Evolutionary conservation across 495 filamentous ascomycete species (phyloP).

Genomic region (Penicillium subrubescens): DNA sequence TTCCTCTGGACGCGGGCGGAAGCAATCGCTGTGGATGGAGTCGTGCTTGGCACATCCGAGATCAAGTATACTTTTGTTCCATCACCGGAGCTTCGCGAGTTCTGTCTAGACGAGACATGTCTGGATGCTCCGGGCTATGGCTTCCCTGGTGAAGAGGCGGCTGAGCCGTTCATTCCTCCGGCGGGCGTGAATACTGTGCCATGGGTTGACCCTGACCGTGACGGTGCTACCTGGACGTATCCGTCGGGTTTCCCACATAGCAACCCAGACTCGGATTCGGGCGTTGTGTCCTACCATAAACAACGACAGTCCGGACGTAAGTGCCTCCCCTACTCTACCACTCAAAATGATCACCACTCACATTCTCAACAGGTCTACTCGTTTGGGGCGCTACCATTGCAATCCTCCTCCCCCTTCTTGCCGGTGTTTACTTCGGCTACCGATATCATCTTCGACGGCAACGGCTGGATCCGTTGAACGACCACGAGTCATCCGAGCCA

Average conservation of each 20-base stretch:
- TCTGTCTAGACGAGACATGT: constrained; percentile 37
- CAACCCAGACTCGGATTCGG: not conserved
- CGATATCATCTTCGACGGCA: constrained; percentile 16
- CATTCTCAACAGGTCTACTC: constrained; percentile 14
- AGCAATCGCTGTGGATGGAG: constrained; percentile 37
- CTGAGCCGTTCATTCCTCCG: constrained; percentile 34
- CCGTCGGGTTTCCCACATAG: constrained; percentile 21
- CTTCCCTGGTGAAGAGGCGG: constrained; percentile 37
- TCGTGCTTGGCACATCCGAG: constrained; percentile 37
- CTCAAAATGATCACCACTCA: not conserved
- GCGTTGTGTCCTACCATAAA: constrained; percentile 1
- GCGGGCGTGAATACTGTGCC: constrained; percentile 44
- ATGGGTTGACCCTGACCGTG: constrained; percentile 41
- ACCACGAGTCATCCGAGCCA: constrained; percentile 26
- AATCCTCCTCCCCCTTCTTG: constrained; percentile 10
- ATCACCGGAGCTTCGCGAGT: constrained; percentile 38
- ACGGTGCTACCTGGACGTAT: constrained; percentile 24
- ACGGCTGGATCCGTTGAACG: constrained; percentile 13
- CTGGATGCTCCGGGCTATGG: constrained; percentile 39
- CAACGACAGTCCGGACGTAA: constrained; percentile 15
- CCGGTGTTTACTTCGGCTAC: constrained; percentile 13
- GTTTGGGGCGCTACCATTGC: constrained; percentile 16
- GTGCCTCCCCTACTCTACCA: not conserved
- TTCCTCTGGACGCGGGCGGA: constrained; percentile 42
- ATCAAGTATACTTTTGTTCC: constrained; percentile 46